Evolutionary conservation across 768 basidiomycete genomes (phyloP), one percentile per base, ranked within the genome.

Genomic region (Macrocybe gigantea): DNA sequence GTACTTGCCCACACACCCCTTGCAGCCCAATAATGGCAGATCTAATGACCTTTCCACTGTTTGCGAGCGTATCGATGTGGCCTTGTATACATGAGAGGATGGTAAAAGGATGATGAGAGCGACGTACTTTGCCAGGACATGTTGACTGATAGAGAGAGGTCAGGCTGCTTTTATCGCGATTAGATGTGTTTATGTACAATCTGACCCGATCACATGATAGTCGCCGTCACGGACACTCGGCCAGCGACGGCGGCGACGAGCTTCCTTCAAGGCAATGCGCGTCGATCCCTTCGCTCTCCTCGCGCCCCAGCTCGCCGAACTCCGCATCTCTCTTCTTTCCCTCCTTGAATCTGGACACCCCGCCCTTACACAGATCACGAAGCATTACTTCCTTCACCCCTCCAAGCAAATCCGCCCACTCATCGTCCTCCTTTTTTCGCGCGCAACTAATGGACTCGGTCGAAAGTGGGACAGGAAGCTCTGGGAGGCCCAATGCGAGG

Each of bases 381-480:
- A 90, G 52, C 95, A 97, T 66, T 96, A 97, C 71, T 96, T 96
- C 64, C 74, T 79, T 34, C 88, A 88, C 53, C 85, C 84, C 2
- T 91, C 92, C 5, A 96, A 97, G 62, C 91, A 95, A 56, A 75
- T 97, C 13, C 78, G 94, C 4, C 93, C 93, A 0, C 71, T 93
- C 47, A 77, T 97, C 47, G 83, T 96, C 12, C 77, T 97, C 10
- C 76, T 97, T 32, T 83, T 95, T 58, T 73, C 88, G 7, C 83
- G 85, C 52, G 93, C 94, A 1, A 95, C 93, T 22, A 96, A 95
- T 57, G 94, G 93, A 0, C 73, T 95, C 6, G 88, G 88, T 0
- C 64, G 70, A 1, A 67, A 75, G 15, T 93, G 82, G 75, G 60
- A 71, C 8, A 59, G 65, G 49, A 85, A 82, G 55, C 60, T 69